These are phyloP conservation scores for Calocybe gangraenosa DNA, from an alignment of 768 basidiomycete genomes.

Conservation along the genomic window DNA sequence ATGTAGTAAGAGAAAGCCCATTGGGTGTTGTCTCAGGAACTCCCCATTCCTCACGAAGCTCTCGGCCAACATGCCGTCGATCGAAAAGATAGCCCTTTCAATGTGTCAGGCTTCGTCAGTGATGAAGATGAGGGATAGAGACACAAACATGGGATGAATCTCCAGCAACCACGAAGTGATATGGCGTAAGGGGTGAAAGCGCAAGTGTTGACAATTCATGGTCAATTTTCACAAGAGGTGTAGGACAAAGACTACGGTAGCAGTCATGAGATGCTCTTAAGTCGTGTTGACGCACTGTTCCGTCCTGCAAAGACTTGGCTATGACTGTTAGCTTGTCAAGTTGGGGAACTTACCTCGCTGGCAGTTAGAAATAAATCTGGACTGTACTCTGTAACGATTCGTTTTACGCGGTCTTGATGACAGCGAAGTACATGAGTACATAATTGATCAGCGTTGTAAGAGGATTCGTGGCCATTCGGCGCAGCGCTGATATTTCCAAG, in stretches of 20 bases:
- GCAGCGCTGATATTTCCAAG: constrained; percentile 38
- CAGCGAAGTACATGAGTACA: constrained; percentile 60
- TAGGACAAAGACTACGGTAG: constrained; percentile 51
- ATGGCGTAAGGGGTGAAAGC: constrained; percentile 73
- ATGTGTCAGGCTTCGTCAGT: not conserved
- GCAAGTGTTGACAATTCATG: constrained; percentile 70
- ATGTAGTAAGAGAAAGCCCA: constrained; percentile 55
- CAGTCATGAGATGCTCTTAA: constrained; percentile 71
- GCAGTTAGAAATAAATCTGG: constrained; percentile 74
- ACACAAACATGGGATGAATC: constrained; percentile 67
- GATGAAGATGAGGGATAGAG: not conserved
- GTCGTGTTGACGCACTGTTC: constrained; percentile 85
- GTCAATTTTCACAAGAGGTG: constrained; percentile 63
- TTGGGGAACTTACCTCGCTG: constrained; percentile 52
- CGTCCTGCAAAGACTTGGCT: constrained; percentile 49
- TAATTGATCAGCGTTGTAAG: constrained; percentile 42
- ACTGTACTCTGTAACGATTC: constrained; percentile 75
- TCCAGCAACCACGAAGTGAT: constrained; percentile 84
- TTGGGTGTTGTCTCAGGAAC: constrained; percentile 34
- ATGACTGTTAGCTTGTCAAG: not conserved
- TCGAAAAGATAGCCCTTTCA: constrained; percentile 81
- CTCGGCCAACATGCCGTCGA: constrained; percentile 64
- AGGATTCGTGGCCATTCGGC: constrained; percentile 36
- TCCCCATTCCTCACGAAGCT: constrained; percentile 69
- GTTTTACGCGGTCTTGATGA: constrained; percentile 70